Evolutionary conservation across 1,139 yeast genomes (phyloP).

Genomic region (Saccharomyces hybrid): DNA sequence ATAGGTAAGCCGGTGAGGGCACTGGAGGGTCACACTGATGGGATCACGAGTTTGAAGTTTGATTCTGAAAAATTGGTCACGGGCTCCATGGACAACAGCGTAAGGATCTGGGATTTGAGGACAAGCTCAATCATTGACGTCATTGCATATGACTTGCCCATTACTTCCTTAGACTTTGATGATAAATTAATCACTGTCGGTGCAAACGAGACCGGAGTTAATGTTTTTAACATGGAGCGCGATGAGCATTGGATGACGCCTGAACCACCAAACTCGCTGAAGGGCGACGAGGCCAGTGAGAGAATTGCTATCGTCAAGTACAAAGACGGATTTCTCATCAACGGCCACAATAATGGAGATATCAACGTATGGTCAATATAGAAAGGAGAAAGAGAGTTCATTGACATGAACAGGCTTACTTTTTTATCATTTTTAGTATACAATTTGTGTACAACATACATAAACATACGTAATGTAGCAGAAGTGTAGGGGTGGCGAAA

Average conservation of each 20-base stretch:
- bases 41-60: conserved; percentile 61
- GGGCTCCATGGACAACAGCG: conserved; percentile 57
- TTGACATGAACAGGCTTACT: neutral
- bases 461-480: neutral
- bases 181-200: neutral
- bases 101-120: conserved; percentile 67
- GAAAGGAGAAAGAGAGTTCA: neutral
- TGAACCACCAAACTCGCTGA: neutral
- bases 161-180: conserved; percentile 49
- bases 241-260: neutral
- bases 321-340: neutral
- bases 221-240: neutral
- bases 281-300: neutral
- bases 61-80: conserved; percentile 57
- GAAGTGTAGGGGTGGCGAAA: neutral
- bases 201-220: neutral
- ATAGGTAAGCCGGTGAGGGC: conserved; percentile 60
- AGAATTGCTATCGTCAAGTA: neutral
- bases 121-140: conserved; percentile 57
- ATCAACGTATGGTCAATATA: neutral
- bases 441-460: neutral
- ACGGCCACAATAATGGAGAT: neutral
- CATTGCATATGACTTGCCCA: conserved; percentile 48
- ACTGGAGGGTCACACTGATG: conserved; percentile 62
- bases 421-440: neutral